phyloP scores from a whole-genome alignment of 495 filamentous ascomycete species.

The Hypoxylon subgilvum region DNA sequence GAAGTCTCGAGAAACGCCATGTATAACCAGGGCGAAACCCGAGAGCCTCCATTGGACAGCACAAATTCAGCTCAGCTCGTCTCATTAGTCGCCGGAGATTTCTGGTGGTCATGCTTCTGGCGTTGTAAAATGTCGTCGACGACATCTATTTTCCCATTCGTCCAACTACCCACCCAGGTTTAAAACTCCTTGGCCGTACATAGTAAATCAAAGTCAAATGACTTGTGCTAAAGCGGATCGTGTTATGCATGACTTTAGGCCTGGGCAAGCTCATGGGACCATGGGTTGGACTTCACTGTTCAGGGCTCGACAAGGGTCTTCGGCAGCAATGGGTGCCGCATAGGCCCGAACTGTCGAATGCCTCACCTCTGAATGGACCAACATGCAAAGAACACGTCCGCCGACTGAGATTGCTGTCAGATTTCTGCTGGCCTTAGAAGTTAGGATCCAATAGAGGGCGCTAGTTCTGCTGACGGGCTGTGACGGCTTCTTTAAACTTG shows the following conservation, averaged over 20 bases:
- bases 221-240: constrained; percentile 16
- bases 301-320: constrained; percentile 15
- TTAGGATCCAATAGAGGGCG: no score
- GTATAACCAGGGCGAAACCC: background rate
- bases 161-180: background rate
- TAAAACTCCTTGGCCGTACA: constrained; percentile 7
- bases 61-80: constrained; percentile 11
- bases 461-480: no score
- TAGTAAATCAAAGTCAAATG: constrained; percentile 26
- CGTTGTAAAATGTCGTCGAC: constrained; percentile 6
- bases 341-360: constrained; percentile 27
- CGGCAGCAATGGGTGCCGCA: constrained; percentile 26
- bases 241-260: background rate
- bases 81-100: constrained; percentile 30
- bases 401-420: no score
- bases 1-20: constrained; percentile 20
- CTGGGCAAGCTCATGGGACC: background rate
- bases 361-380: constrained; percentile 21
- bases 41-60: constrained; percentile 8
- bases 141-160: constrained; percentile 28
- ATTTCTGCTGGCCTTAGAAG: no score
- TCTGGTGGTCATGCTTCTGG: constrained; percentile 6
- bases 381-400: constrained; percentile 9
- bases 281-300: background rate
- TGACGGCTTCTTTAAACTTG: no score